Evolutionary conservation across 2,329 filamentous ascomycete genomes (phyloP).

Genomic region (Acarospora socialis): DNA sequence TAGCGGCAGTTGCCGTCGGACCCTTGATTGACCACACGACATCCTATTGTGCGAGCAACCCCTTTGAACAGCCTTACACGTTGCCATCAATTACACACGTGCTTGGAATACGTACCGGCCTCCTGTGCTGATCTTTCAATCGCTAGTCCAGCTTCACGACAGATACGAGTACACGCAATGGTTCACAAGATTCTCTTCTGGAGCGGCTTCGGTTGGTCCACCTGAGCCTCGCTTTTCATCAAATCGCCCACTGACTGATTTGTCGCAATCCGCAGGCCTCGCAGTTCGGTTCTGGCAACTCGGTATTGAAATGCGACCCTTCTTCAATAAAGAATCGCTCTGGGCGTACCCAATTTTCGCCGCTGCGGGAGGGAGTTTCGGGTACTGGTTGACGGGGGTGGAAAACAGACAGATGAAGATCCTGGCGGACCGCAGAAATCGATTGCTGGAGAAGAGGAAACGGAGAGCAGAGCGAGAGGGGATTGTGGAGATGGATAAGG

Average conservation of each 20-base stretch:
- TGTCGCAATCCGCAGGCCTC: slow-evolving; percentile 46
- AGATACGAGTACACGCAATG: slow-evolving; percentile 21
- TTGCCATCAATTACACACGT: no score
- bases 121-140: background rate
- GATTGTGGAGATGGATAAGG: no score
- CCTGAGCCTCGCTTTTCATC: slow-evolving; percentile 23
- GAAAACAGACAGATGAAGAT: slow-evolving; percentile 68
- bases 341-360: slow-evolving; percentile 90
- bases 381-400: slow-evolving; percentile 91
- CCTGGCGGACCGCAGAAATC: slow-evolving; percentile 62
- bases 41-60: no score
- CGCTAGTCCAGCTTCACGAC: background rate
- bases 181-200: slow-evolving; percentile 40
- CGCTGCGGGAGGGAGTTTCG: slow-evolving; percentile 74
- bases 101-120: no score
- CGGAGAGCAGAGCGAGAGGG: slow-evolving; percentile 56
- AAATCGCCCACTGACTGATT: slow-evolving; percentile 6
- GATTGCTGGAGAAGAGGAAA: slow-evolving; percentile 77
- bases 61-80: no score
- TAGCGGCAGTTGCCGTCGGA: no score
- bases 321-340: slow-evolving; percentile 70
- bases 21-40: no score
- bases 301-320: slow-evolving; percentile 93
- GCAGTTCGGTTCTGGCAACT: slow-evolving; percentile 91
- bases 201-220: slow-evolving; percentile 83